These are phyloP conservation scores for Kluyveromyces siamensis DNA, from an alignment of 805 yeast genomes.

Conservation along the genomic window DNA sequence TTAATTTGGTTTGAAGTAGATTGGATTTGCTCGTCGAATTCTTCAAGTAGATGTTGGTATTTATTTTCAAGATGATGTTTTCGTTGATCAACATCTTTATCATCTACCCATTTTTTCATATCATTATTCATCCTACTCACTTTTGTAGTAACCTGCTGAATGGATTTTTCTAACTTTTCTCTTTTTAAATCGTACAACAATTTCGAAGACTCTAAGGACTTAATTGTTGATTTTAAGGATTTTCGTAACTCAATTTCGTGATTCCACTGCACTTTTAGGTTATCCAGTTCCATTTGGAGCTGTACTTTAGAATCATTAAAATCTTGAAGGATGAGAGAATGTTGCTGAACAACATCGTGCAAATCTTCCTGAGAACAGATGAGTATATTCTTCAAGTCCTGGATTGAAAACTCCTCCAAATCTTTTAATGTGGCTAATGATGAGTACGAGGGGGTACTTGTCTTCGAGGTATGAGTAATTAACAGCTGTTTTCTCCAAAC, in stretches of 20 bases:
- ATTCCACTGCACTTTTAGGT: constrained; percentile 25
- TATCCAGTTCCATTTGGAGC: constrained; percentile 21
- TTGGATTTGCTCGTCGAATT: constrained; percentile 8
- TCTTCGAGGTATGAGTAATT: constrained; percentile 2
- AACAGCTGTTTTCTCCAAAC: constrained; percentile 8
- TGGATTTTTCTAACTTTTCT: constrained; percentile 22
- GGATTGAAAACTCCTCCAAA: constrained; percentile 23
- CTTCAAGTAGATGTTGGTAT: constrained; percentile 7
- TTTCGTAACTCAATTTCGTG: constrained; percentile 26
- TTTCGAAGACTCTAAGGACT: constrained; percentile 27
- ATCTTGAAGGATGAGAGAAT: constrained; percentile 18
- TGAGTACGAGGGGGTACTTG: constrained; percentile 19
- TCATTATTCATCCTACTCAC: constrained; percentile 21
- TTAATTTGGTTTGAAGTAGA: constrained; percentile 6
- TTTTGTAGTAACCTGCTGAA: constrained; percentile 17
- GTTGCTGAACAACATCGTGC: constrained; percentile 25
- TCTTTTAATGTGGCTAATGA: constrained; percentile 21
- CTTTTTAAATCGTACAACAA: constrained; percentile 23
- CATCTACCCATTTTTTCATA: constrained; percentile 19
- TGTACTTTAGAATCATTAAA: constrained; percentile 24
- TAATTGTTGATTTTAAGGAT: constrained; percentile 26
- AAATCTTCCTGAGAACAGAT: constrained; percentile 28
- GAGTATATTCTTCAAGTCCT: constrained; percentile 24
- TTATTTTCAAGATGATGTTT: constrained; percentile 9
- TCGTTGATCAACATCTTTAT: constrained; percentile 12